Base-by-base conservation (phyloP, 2,329 filamentous ascomycete species). In the Colletotrichum salicis region DNA sequence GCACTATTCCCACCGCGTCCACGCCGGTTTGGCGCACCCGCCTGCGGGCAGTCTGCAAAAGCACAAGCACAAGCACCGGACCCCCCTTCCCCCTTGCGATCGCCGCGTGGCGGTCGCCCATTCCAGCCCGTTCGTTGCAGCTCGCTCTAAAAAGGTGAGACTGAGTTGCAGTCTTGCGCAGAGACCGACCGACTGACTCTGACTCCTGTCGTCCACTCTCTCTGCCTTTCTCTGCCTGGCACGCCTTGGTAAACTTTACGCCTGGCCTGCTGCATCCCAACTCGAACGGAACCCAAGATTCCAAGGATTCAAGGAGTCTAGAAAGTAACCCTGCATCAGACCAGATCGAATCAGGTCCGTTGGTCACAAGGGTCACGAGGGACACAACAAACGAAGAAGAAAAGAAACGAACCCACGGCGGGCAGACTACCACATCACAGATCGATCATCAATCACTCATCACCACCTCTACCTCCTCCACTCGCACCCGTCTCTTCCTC, bases 101-200 rank as follows among this genome's bases (percentile, higher is more conserved):
- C 58, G 57, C 52, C 67, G 51, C 51, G 54, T 70, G 67, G 61
- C 55, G 41, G 22, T 54, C 33, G 59, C 33, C 54, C 55, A 57
- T 64, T 70, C 65, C 65, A 72, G 70, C 55, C 66, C 70, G 70
- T 72, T 64, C 70, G 66, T 60, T 64, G 59, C 70, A 64, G 5
- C 24, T 60, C 48, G 33, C 69, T 66, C 65, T 69, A 71, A 71
- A 71, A 69, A 71, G 69, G 69, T 72, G 70, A 72, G 70, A 72
- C 70, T 55, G 64, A n/a, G 58, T 69, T 59, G 56, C 58, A 22
- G 48, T 52, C 56, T 56, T 27, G 61, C 19, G n/a, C 12, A 31
- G 24, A 55, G 15, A 52, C n/a, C 11, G 33, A 52, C n/a, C 6
- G 13, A 37, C 51, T 54, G 5, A 33, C 24, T 33, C 29, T 48